Evolutionary conservation across 75 land plant species (phyloP), one percentile per base, ranked within the genome.

Genomic region (Larix kaempferi): DNA sequence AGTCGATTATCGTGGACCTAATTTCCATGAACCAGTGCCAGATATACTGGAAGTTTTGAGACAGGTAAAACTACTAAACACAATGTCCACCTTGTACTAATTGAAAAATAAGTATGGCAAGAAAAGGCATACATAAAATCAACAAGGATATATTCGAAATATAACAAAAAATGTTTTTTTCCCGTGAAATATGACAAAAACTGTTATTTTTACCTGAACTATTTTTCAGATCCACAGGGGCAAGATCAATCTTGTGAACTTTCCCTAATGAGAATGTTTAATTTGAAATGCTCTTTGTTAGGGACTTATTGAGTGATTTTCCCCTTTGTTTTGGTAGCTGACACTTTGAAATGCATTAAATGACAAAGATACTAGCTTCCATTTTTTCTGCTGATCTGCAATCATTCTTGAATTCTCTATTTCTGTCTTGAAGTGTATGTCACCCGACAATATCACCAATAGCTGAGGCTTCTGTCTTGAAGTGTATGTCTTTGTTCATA

Each of bases 21-120:
- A 97, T 81, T 91, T 92, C 76, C 98, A 94, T 82, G 98, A 97
- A 84, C 99, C 97, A 52, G 89, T 86, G 11, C 93, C 86, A 10
- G 79, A 87, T 69, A 84, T 94, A 79, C 63, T 94, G 23, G 84
- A 84, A 44, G 79, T 52, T 81, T 79, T 96, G 59, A 87, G 82
- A 84, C 88, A 91, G 90, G 99, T 96, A 57, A 52, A 76, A 56
- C 3, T 59, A 35, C 27, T 23, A 49, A 65, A 37, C n/a, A 19
- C 17, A 64, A 64, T 29, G 66, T 13, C 22, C 1, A 23, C 26
- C 2, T 60, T 60, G 22, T 22, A 60, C 12, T 60, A 25, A 22
- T 10, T 60, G 25, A 15, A 26, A 60, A 23, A 2, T 23, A 60
- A 60, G 63, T 2, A 22, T 21, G 27, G 22, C 25, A 12, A 23